Evolutionary conservation across 345 rosid genomes (phyloP).

Genomic region (Citrus trifoliata): DNA sequence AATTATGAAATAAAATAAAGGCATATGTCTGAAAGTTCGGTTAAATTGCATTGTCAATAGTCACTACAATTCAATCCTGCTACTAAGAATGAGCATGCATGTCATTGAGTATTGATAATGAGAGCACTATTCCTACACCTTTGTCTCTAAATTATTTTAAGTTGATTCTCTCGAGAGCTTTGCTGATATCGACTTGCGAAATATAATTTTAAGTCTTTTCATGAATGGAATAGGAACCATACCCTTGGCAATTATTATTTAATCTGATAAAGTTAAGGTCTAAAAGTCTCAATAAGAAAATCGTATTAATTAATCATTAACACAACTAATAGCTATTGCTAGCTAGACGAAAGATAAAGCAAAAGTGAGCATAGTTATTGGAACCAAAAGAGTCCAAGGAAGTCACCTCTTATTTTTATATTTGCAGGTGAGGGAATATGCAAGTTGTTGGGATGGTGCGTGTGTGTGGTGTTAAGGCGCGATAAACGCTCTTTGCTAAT

Average conservation of each 20-base stretch:
- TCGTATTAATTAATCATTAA: not conserved
- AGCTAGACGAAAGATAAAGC: constrained; percentile 17
- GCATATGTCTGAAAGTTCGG: not conserved
- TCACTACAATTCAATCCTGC: not conserved
- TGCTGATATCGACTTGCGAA: constrained; percentile 8
- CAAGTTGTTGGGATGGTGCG: not conserved
- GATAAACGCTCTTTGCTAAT: constrained; percentile 20
- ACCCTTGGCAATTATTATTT: constrained; percentile 3
- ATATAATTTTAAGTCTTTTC: constrained; percentile 9
- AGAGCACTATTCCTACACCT: constrained; percentile 6
- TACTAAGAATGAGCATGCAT: no score
- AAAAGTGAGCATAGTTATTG: constrained; percentile 20
- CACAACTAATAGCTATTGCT: constrained; percentile 13
- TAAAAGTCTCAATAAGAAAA: constrained; percentile 10
- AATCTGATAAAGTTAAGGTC: constrained; percentile 1
- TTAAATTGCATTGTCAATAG: not conserved
- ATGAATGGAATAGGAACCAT: constrained; percentile 24
- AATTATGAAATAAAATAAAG: not conserved
- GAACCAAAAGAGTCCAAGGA: constrained; percentile 25
- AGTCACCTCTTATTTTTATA: constrained; percentile 8
- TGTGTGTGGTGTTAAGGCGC: constrained; percentile 1
- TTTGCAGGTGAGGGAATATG: constrained; percentile 13
- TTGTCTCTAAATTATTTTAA: not conserved
- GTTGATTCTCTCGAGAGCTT: not conserved
- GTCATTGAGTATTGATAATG: constrained; percentile 1